Percentiles rank a stretch among this genome's conserved stretches.
These are phyloP conservation scores for Corylus heterophylla DNA, from an alignment of 306 rosid genomes.

Conservation along the genomic window DNA sequence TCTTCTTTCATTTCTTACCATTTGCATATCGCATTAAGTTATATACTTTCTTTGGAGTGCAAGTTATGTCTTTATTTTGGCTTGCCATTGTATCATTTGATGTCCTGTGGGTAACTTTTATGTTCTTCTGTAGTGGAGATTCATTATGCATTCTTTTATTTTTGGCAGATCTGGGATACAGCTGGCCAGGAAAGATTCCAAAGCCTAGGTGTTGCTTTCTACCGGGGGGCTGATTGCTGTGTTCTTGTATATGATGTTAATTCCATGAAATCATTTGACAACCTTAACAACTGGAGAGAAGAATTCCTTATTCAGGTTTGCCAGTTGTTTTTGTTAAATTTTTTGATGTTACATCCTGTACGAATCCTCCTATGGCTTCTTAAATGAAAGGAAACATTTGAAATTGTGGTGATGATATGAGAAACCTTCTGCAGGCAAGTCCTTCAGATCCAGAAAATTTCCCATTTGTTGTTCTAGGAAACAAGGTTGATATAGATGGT, in stretches of 20 bases:
- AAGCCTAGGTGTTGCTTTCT: conserved; percentile 99
- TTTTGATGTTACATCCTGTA: background rate
- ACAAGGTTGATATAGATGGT: conserved; percentile 94
- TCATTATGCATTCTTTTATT: conserved; percentile 10
- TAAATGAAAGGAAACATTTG: background rate
- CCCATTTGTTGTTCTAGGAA: conserved; percentile 96
- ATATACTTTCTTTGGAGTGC: background rate
- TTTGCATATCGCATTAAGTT: background rate
- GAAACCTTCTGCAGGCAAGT: conserved; percentile 73
- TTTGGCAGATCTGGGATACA: conserved; percentile 91
- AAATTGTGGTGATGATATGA: conserved; percentile 18
- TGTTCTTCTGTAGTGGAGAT: conserved; percentile 4
- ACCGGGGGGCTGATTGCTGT: conserved; percentile 99
- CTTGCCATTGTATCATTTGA: conserved; percentile 4
- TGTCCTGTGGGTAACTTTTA: background rate
- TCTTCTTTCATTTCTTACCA: background rate
- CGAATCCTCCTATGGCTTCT: background rate
- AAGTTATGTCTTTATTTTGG: conserved; percentile 10
- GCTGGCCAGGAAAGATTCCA: conserved; percentile 99
- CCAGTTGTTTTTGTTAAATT: background rate
- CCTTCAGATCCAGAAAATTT: conserved; percentile 99
- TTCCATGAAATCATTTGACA: conserved; percentile 94
- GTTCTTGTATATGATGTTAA: conserved; percentile 98
- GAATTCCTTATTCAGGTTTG: conserved; percentile 93
- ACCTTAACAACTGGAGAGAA: conserved; percentile 98